Conservation (phyloP, 1,284 basidiomycete species). For the Hymenochaete sp. region DNA sequence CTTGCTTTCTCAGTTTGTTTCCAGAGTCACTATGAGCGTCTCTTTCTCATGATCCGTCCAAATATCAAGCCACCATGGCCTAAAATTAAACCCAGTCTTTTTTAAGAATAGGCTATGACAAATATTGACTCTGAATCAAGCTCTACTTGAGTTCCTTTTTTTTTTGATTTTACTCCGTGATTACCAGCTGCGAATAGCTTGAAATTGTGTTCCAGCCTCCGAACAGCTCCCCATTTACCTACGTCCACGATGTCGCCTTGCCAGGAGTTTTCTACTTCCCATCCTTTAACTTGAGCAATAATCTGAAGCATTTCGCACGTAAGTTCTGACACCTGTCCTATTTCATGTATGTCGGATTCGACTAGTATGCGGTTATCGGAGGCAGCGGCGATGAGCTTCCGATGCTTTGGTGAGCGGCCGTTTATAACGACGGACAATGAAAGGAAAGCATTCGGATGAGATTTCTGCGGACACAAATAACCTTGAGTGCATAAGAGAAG, state of each 20-base stretch:
- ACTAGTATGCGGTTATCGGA: constrained; percentile 56
- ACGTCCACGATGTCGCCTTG: constrained; percentile 29
- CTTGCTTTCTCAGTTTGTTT: no score
- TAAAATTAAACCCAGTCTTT: no score
- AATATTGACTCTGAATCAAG: neutral
- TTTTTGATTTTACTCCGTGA: neutral
- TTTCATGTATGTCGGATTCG: constrained; percentile 67
- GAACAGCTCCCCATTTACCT: constrained; percentile 50
- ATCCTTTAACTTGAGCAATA: constrained; percentile 56
- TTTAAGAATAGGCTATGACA: no score
- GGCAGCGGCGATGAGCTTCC: constrained; percentile 49
- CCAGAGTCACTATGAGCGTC: no score
- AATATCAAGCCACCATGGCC: no score
- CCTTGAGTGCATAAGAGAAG: constrained; percentile 1
- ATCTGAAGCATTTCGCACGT: constrained; percentile 65
- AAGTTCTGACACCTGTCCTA: constrained; percentile 40
- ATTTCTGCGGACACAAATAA: constrained; percentile 37
- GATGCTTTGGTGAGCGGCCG: constrained; percentile 50
- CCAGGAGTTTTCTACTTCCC: constrained; percentile 58
- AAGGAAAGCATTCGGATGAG: constrained; percentile 61
- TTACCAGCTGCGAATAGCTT: constrained; percentile 39
- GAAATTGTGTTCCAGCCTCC: constrained; percentile 61
- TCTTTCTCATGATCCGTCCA: no score
- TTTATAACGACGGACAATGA: constrained; percentile 77
- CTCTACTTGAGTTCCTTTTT: neutral